These are phyloP conservation scores for Lichtheimia corymbifera DNA, from an alignment of 371 early-diverging fungal genomes.

Conservation along the genomic window DNA sequence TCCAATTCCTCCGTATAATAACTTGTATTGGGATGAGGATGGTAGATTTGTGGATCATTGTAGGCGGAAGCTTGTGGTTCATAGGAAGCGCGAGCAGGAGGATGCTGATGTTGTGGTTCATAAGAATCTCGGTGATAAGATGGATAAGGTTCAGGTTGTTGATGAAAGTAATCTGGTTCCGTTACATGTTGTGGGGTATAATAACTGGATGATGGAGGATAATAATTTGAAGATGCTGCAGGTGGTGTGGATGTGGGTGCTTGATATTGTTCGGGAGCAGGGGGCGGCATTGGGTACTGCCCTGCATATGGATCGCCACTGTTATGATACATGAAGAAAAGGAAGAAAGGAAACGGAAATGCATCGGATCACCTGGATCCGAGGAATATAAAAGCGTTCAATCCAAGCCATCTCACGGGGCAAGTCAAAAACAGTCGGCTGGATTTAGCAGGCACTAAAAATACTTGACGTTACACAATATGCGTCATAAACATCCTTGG, in stretches of 20 bases:
- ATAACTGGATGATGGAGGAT: too few relatives aligned
- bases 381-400: neutral
- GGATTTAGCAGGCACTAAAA: too few relatives aligned
- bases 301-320: slow-evolving; percentile 24
- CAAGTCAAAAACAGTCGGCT: too few relatives aligned
- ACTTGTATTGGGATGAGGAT: slow-evolving; percentile 8
- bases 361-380: too few relatives aligned
- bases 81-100: neutral
- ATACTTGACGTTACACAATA: too few relatives aligned
- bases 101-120: neutral
- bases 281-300: slow-evolving; percentile 24
- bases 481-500: too few relatives aligned
- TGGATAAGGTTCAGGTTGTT: too few relatives aligned
- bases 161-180: too few relatives aligned
- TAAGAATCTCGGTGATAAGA: too few relatives aligned
- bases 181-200: too few relatives aligned
- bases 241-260: neutral
- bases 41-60: slow-evolving; percentile 1
- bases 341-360: neutral
- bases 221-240: too few relatives aligned
- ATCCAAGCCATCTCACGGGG: too few relatives aligned
- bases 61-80: neutral
- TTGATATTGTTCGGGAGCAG: slow-evolving; percentile 1
- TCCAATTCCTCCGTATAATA: slow-evolving; percentile 24
- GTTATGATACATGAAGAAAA: slow-evolving; percentile 4